These are phyloP conservation scores for Coniferiporia sulphurascens DNA, from an alignment of 1,284 basidiomycete genomes.

Conservation along the genomic window DNA sequence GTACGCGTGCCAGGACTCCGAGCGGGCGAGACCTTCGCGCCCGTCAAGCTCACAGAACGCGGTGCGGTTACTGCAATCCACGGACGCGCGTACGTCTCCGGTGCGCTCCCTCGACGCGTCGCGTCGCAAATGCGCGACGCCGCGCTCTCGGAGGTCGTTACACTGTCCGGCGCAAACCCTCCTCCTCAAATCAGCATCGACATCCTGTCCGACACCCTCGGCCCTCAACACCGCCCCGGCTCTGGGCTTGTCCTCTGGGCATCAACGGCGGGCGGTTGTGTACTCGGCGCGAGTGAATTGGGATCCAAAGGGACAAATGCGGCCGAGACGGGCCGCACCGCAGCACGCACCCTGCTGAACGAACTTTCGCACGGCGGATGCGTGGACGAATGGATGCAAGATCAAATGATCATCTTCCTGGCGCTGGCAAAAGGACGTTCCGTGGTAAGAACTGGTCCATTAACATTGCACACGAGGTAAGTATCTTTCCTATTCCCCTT, in stretches of 20 bases:
- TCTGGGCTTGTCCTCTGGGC: conserved; percentile 71
- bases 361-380: conserved; percentile 58
- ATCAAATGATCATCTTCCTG: conserved; percentile 72
- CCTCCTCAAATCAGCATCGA: conserved; percentile 38
- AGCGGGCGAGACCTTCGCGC: conserved; percentile 34
- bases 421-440: conserved; percentile 62
- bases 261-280: conserved; percentile 56
- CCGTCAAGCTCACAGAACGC: conserved; percentile 46
- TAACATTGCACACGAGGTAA: conserved; percentile 63
- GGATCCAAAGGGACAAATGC: conserved; percentile 45
- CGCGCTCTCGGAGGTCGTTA: conserved; percentile 29
- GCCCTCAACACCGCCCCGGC: conserved; percentile 36
- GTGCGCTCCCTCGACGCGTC: conserved; percentile 44
- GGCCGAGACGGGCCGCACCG: conserved; percentile 46
- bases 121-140: conserved; percentile 50
- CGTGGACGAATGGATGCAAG: conserved; percentile 62
- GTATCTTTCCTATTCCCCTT: conserved; percentile 16
- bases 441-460: conserved; percentile 45
- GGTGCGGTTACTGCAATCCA: conserved; percentile 46
- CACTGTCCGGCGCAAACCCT: neutral
- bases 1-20: conserved; percentile 38
- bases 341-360: conserved; percentile 49
- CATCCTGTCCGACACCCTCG: conserved; percentile 29
- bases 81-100: conserved; percentile 59
- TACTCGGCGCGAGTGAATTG: conserved; percentile 59